Evolutionary conservation across 306 rosid genomes (phyloP).

Genomic region (Sphenostylis stenocarpa): DNA sequence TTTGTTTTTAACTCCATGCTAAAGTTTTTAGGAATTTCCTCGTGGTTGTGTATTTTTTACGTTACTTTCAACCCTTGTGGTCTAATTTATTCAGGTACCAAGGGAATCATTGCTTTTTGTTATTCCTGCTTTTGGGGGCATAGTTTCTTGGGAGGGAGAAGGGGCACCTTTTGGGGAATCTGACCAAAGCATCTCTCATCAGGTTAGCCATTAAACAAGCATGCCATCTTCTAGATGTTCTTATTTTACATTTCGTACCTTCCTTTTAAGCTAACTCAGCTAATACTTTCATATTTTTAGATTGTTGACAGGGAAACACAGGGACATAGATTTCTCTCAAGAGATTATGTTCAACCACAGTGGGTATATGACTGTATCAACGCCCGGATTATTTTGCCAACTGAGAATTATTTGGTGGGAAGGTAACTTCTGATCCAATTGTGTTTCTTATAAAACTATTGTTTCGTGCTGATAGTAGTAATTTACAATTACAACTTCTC

Average conservation of each 20-base stretch:
- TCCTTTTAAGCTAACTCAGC: conserved; percentile 14
- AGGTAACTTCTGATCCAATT: conserved; percentile 51
- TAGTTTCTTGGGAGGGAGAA: conserved; percentile 90
- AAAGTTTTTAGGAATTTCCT: too few relatives aligned
- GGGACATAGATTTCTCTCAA: conserved; percentile 63
- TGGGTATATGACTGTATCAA: conserved; percentile 89
- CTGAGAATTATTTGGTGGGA: conserved; percentile 73
- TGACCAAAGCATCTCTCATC: conserved; percentile 75
- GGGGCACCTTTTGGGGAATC: conserved; percentile 79
- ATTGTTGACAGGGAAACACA: conserved; percentile 82
- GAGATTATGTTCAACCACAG: conserved; percentile 95
- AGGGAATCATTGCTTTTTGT: conserved; percentile 86
- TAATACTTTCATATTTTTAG: conserved; percentile 46
- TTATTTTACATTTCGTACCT: background rate
- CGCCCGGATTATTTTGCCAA: conserved; percentile 73
- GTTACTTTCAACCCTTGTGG: too few relatives aligned
- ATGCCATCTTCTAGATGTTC: background rate
- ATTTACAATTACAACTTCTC: conserved; percentile 6
- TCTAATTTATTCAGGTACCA: conserved; percentile 56
- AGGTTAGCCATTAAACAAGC: conserved; percentile 47
- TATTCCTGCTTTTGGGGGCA: conserved; percentile 92
- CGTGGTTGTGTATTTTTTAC: too few relatives aligned
- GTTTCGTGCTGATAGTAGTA: conserved; percentile 8
- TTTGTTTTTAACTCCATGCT: too few relatives aligned
- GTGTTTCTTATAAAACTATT: background rate